Percentiles rank a stretch among this genome's conserved stretches.
These are phyloP conservation scores for Camelina hispida DNA, from an alignment of 345 rosid species.

Conservation along the genomic window DNA sequence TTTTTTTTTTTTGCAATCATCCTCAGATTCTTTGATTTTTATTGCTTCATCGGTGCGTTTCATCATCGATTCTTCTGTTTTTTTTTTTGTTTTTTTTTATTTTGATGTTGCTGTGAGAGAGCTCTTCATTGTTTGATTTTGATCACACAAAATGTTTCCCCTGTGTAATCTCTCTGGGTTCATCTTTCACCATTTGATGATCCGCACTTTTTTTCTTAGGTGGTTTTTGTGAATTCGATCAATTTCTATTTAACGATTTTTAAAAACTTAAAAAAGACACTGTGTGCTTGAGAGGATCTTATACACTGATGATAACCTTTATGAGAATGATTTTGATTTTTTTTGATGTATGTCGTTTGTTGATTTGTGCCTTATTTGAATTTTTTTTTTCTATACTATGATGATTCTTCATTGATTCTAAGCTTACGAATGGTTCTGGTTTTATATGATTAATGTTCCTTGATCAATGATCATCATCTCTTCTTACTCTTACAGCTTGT, in stretches of 20 bases:
- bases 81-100: not conserved
- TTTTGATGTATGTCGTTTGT: not conserved
- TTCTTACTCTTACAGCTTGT: not conserved
- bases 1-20: not conserved
- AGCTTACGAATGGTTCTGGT: conserved; percentile 8
- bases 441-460: conserved; percentile 18
- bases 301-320: not conserved
- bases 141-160: conserved; percentile 1
- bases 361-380: not conserved
- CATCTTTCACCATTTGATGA: not conserved
- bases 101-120: not conserved
- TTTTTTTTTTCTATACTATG: not conserved
- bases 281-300: conserved; percentile 8
- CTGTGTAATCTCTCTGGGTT: not conserved
- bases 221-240: not conserved
- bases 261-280: not conserved
- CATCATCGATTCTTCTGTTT: conserved; percentile 1
- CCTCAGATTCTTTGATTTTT: not conserved
- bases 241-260: not conserved
- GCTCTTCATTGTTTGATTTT: not conserved
- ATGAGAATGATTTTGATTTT: conserved; percentile 12
- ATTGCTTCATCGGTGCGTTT: conserved; percentile 25
- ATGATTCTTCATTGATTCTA: not conserved
- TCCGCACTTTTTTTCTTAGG: not conserved
- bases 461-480: not conserved